These are phyloP conservation scores for Penicillium bialowiezense DNA, from an alignment of 495 filamentous ascomycete species.

Conservation along the genomic window DNA sequence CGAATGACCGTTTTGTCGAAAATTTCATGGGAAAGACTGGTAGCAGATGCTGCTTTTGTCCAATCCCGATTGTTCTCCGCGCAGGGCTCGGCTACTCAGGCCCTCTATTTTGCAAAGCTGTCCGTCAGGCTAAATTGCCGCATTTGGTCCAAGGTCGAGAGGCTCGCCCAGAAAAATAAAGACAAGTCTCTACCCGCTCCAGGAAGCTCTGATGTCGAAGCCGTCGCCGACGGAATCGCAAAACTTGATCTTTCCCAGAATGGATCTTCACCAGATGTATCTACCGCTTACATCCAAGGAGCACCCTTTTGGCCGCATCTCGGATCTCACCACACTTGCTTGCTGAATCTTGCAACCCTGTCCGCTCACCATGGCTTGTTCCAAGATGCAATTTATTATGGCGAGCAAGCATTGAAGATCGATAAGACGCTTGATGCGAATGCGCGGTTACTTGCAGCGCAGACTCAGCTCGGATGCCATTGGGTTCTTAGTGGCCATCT, in stretches of 20 bases:
- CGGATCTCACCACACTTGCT: constrained; percentile 62
- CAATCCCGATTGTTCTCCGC: constrained; percentile 63
- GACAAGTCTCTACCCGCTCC: constrained; percentile 22
- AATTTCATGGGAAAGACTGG: constrained; percentile 43
- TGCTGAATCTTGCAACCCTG: constrained; percentile 68
- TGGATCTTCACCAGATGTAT: constrained; percentile 19
- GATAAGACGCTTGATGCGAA: constrained; percentile 65
- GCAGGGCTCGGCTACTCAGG: constrained; percentile 59
- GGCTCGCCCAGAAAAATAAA: constrained; percentile 35
- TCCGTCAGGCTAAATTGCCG: constrained; percentile 64
- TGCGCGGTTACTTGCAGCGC: constrained; percentile 49
- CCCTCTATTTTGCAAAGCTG: constrained; percentile 63
- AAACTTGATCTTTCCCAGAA: constrained; percentile 39
- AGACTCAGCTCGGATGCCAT: constrained; percentile 60
- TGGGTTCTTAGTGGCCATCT: constrained; percentile 61
- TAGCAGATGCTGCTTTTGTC: constrained; percentile 54
- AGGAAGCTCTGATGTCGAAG: constrained; percentile 35
- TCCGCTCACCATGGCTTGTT: constrained; percentile 83
- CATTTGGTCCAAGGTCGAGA: constrained; percentile 70
- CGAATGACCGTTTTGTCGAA: constrained; percentile 30
- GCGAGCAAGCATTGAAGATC: constrained; percentile 78
- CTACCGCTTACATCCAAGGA: constrained; percentile 44
- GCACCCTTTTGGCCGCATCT: constrained; percentile 81
- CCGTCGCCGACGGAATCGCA: constrained; percentile 41
- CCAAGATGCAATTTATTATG: constrained; percentile 86